Conservation (phyloP, 305 asterid species). For the Fraxinus floribunda region DNA sequence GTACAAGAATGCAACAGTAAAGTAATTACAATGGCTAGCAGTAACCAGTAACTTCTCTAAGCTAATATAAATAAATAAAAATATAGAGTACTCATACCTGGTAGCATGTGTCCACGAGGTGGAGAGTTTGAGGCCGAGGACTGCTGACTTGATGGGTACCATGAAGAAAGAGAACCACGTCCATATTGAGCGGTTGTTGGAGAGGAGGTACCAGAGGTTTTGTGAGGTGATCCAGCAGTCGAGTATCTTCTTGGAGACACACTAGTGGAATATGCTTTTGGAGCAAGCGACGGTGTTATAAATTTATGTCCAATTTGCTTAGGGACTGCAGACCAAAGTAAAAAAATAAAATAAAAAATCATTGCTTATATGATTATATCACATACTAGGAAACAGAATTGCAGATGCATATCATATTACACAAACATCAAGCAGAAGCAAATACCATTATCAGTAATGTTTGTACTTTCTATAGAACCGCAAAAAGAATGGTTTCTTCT, state of each 20-base stretch:
- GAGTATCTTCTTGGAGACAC: slow-evolving; percentile 82
- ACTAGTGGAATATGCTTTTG: slow-evolving; percentile 60
- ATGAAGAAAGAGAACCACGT: slow-evolving; percentile 73
- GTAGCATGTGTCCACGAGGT: slow-evolving; percentile 62
- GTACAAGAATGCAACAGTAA: not conserved
- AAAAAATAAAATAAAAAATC: not conserved
- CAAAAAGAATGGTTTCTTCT: slow-evolving; percentile 44
- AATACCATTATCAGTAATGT: slow-evolving; percentile 51
- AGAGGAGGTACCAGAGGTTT: slow-evolving; percentile 62
- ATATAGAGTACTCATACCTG: slow-evolving; percentile 47
- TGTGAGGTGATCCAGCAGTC: slow-evolving; percentile 67
- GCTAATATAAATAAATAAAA: slow-evolving; percentile 8
- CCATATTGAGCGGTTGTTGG: slow-evolving; percentile 47
- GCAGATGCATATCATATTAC: not conserved
- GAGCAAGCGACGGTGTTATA: slow-evolving; percentile 52
- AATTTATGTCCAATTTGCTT: slow-evolving; percentile 49
- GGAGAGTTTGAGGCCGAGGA: slow-evolving; percentile 97
- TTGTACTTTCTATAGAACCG: slow-evolving; percentile 46
- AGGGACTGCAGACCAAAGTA: slow-evolving; percentile 48
- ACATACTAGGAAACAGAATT: not conserved
- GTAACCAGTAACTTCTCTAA: not conserved
- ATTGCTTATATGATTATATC: not conserved
- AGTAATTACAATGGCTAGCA: not conserved
- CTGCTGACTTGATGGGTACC: slow-evolving; percentile 93
- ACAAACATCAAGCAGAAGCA: slow-evolving; percentile 18